These are phyloP conservation scores for Picea sitchensis DNA, from an alignment of 75 land plant species.

Conservation along the genomic window DNA sequence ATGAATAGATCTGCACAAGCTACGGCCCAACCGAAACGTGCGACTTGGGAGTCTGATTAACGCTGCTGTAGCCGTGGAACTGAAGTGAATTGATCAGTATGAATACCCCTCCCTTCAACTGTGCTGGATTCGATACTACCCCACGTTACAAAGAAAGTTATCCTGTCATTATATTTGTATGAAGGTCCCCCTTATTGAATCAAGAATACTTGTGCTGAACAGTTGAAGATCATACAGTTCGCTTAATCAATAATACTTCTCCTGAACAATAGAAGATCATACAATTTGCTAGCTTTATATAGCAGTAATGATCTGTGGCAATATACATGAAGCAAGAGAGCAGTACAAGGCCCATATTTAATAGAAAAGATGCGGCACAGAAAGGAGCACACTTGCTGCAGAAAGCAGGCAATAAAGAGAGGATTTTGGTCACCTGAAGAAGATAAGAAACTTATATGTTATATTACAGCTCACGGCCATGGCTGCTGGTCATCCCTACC, in stretches of 20 bases:
- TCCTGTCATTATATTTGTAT: not conserved
- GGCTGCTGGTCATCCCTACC: conserved; percentile 12
- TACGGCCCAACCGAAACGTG: not conserved
- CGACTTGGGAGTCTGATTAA: not conserved
- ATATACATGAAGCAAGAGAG: not conserved
- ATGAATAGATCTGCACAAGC: not conserved
- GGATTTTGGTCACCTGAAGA: conserved; percentile 4
- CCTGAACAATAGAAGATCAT: not conserved
- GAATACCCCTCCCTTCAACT: not conserved
- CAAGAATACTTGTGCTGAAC: not conserved
- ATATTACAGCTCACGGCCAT: conserved; percentile 1
- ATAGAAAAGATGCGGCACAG: not conserved
- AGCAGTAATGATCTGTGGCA: not conserved
- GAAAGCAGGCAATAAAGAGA: not conserved
- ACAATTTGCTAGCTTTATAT: not conserved
- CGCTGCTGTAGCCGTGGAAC: too few species aligned
- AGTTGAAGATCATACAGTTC: too few species aligned
- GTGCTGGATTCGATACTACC: too few species aligned
- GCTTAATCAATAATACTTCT: too few species aligned
- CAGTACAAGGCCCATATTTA: too few species aligned
- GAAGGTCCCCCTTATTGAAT: not conserved
- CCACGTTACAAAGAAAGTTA: not conserved
- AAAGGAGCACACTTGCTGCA: conserved; percentile 7
- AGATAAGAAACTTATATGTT: not conserved
- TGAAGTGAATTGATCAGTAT: not conserved